Conservation (phyloP, 139 green algal genomes). For the Micractinium sp. region DNA sequence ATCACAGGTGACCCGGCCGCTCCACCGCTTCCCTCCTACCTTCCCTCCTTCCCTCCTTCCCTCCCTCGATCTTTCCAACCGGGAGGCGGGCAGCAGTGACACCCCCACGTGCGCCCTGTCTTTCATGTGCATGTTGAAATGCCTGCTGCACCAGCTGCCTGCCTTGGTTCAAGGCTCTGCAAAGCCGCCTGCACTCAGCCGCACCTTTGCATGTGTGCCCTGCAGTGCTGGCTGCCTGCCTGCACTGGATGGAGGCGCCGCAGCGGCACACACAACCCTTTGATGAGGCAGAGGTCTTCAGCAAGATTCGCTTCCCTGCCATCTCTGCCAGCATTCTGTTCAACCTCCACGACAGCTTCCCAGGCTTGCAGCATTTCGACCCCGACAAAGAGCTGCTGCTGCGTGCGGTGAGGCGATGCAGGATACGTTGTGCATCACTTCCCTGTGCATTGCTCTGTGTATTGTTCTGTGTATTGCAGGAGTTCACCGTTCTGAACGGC, state of each 20-base stretch:
- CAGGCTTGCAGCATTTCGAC: neutral
- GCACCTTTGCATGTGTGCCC: neutral
- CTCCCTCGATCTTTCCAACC: no score
- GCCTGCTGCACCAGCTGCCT: neutral
- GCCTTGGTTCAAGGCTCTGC: neutral
- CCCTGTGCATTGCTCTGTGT: no score
- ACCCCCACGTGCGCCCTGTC: no score
- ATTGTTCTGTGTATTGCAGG: no score
- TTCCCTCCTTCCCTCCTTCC: no score
- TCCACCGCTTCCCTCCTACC: no score
- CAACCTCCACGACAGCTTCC: neutral
- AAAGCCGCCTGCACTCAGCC: neutral
- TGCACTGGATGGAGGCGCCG: neutral
- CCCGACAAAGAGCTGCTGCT: neutral
- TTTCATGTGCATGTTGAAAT: no score
- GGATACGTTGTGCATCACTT: neutral
- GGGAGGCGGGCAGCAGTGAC: no score
- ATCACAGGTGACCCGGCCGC: neutral
- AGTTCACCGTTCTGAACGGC: no score
- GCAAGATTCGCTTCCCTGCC: neutral
- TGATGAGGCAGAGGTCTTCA: neutral
- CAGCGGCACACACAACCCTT: neutral
- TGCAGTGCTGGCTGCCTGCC: neutral
- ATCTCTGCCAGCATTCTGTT: neutral
- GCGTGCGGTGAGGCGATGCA: neutral